phyloP scores from a whole-genome alignment of 257 asterid species.

The Solanum etuberosum region DNA sequence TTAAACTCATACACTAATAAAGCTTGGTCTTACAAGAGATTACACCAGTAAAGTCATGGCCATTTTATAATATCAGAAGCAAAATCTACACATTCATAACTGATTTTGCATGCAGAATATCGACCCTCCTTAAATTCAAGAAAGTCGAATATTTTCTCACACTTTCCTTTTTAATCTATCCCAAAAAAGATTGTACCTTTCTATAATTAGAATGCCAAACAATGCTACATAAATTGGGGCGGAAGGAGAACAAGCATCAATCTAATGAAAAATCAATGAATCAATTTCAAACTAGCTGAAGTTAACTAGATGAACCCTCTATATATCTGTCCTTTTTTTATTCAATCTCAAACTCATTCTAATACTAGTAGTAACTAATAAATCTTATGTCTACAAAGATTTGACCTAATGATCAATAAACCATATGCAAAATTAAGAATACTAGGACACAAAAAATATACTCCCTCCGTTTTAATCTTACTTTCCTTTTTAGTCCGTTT shows the following conservation, averaged over 20 bases:
- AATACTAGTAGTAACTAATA: background rate
- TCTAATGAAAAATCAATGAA: background rate
- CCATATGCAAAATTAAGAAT: background rate
- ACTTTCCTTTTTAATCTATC: background rate
- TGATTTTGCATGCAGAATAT: background rate
- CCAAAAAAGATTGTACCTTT: background rate
- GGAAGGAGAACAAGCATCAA: background rate
- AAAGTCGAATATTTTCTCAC: background rate
- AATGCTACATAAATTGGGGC: background rate
- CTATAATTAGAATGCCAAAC: background rate
- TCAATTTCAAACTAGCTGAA: background rate
- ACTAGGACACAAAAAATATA: background rate
- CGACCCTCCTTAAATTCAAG: background rate
- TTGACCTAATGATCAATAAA: background rate
- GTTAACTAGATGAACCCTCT: background rate
- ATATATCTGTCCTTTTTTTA: background rate
- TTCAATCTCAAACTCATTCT: background rate
- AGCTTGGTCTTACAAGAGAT: background rate
- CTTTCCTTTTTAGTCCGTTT: background rate
- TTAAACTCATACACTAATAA: background rate
- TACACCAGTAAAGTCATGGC: background rate
- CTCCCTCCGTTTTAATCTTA: background rate
- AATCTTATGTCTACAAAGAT: background rate
- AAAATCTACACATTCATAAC: background rate
- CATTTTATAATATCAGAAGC: background rate